Percentiles rank a stretch among this genome's conserved stretches.
Evolutionary conservation across 2,329 filamentous ascomycete species (phyloP).

Genomic region (Davidsoniella neocaledoniae): DNA sequence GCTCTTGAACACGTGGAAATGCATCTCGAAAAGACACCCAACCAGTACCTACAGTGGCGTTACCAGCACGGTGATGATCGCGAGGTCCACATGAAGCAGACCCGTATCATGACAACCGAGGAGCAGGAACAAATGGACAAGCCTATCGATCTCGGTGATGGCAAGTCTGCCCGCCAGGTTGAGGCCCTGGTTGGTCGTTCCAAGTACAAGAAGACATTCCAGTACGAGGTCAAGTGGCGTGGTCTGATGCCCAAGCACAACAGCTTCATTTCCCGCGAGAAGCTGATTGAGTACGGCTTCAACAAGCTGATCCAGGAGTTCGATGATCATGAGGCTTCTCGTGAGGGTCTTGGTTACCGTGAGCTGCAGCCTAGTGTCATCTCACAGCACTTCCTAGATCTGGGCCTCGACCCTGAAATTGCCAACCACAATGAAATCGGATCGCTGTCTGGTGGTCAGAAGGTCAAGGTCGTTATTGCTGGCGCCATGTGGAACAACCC

Average conservation of each 20-base stretch:
- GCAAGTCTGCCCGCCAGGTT: conserved; percentile 58
- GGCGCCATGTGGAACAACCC: conserved; percentile 99
- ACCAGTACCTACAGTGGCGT: conserved; percentile 97
- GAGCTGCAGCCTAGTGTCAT: conserved; percentile 85
- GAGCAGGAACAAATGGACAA: conserved; percentile 89
- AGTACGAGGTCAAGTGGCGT: conserved; percentile 96
- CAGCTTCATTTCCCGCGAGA: conserved; percentile 83
- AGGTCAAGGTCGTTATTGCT: conserved; percentile 96
- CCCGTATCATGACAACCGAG: conserved; percentile 68
- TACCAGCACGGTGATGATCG: conserved; percentile 95
- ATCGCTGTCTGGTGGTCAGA: conserved; percentile 88
- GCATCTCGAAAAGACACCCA: conserved; percentile 98
- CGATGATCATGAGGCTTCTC: conserved; percentile 95
- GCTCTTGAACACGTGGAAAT: conserved; percentile 98
- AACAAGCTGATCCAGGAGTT: conserved; percentile 93
- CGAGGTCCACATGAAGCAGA: conserved; percentile 95
- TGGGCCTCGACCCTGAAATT: conserved; percentile 91
- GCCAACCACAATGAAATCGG: conserved; percentile 98
- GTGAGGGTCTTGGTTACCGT: conserved; percentile 93
- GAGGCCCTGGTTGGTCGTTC: conserved; percentile 88
- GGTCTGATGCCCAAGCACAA: conserved; percentile 83
- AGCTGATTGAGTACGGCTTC: conserved; percentile 70
- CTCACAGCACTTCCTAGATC: conserved; percentile 93
- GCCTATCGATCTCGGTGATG: conserved; percentile 68
- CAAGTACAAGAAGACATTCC: conserved; percentile 98